Evolutionary conservation across 495 filamentous ascomycete species (phyloP).

Genomic region (Penicillium antarcticum): DNA sequence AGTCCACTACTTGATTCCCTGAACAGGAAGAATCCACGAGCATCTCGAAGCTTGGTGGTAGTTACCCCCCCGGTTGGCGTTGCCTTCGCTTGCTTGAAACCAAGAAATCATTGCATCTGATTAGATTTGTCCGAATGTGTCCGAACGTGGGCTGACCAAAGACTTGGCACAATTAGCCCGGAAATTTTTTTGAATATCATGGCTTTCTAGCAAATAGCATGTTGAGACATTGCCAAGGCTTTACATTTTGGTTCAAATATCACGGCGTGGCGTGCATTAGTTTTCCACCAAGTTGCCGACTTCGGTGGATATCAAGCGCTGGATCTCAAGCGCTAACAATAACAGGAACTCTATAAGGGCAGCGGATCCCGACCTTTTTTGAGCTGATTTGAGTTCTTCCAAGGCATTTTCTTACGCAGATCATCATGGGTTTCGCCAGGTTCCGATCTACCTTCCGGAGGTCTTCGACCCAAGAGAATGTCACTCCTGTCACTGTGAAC

Average conservation of each 20-base stretch:
- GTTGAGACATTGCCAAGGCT: constrained; percentile 5
- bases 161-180: neutral
- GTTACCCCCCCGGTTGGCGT: neutral
- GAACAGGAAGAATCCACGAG: neutral
- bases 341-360: neutral
- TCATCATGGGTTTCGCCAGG: constrained; percentile 4
- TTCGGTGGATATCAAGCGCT: neutral
- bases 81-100: neutral
- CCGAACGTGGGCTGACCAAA: neutral
- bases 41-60: neutral
- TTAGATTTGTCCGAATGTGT: constrained; percentile 3
- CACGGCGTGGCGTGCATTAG: constrained; percentile 2
- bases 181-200: neutral
- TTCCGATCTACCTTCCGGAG: constrained; percentile 11
- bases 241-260: neutral
- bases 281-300: constrained; percentile 5
- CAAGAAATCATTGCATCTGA: neutral
- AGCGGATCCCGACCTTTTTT: neutral
- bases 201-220: neutral
- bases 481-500: neutral
- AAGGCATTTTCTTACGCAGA: neutral
- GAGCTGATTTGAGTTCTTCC: neutral
- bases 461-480: constrained; percentile 6
- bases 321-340: neutral
- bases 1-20: neutral